Evolutionary conservation across 192 early-diverging fungal genomes (phyloP).

Genomic region (Backusella psychrophila): DNA sequence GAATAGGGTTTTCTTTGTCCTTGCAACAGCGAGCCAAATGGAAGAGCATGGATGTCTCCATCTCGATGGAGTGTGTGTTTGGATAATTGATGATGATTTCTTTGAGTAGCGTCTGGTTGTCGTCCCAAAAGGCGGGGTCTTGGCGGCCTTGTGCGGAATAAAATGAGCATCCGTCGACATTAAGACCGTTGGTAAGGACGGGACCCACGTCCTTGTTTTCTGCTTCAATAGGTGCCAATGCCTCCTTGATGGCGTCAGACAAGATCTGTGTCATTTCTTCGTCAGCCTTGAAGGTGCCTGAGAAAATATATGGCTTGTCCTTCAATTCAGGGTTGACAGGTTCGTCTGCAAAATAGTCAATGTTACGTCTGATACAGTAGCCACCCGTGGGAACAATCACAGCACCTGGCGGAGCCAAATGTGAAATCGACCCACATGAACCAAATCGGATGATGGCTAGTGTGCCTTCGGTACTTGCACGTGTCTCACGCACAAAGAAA

Average conservation of each 20-base stretch:
- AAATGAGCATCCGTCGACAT: slow-evolving; percentile 82
- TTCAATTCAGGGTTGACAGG: slow-evolving; percentile 4
- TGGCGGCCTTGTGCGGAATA: slow-evolving; percentile 81
- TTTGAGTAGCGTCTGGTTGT: slow-evolving; percentile 64
- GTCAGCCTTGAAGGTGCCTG: slow-evolving; percentile 61
- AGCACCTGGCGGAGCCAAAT: slow-evolving; percentile 50
- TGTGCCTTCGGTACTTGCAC: slow-evolving; percentile 75
- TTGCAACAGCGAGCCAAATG: slow-evolving; percentile 66
- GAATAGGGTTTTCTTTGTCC: slow-evolving; percentile 46
- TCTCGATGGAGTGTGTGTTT: slow-evolving; percentile 65
- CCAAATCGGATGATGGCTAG: slow-evolving; percentile 82
- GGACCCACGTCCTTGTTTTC: slow-evolving; percentile 7
- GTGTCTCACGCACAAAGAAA: slow-evolving; percentile 85
- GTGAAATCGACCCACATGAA: slow-evolving; percentile 77
- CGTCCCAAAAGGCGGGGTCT: slow-evolving; percentile 73
- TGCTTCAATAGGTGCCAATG: slow-evolving; percentile 26
- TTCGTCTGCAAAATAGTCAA: slow-evolving; percentile 63
- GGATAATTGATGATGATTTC: slow-evolving; percentile 48
- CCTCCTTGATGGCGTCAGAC: slow-evolving; percentile 23
- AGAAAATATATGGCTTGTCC: slow-evolving; percentile 64
- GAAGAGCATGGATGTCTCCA: slow-evolving; percentile 86
- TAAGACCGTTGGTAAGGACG: slow-evolving; percentile 53
- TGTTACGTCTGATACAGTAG: slow-evolving; percentile 55
- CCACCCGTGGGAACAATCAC: slow-evolving; percentile 67
- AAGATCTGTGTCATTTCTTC: slow-evolving; percentile 45